Percentiles rank a stretch among this genome's conserved stretches.
Conservation (phyloP, 2,329 filamentous ascomycete species). For the Zelopaecilomyces penicillatus region DNA sequence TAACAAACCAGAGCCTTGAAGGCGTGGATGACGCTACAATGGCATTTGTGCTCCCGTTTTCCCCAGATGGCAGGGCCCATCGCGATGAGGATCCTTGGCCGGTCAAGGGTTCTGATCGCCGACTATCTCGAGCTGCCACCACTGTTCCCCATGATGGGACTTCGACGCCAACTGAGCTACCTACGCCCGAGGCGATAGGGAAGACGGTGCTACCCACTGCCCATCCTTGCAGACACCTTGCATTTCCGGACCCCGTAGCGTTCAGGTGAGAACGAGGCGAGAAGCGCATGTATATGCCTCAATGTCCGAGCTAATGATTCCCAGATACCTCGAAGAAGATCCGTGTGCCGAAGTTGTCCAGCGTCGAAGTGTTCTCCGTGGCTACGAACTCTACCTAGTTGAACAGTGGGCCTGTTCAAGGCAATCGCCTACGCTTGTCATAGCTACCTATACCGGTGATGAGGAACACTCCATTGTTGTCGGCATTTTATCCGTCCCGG, state of each 20-base stretch:
- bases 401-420: slow-evolving; percentile 98
- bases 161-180: slow-evolving; percentile 12
- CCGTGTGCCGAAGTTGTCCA: slow-evolving; percentile 65
- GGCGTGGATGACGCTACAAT: slow-evolving; percentile 26
- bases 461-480: slow-evolving; percentile 68
- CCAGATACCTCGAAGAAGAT: slow-evolving; percentile 77
- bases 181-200: slow-evolving; percentile 8
- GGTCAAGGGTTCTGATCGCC: slow-evolving; percentile 14
- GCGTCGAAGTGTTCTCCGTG: slow-evolving; percentile 59
- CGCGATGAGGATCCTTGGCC: slow-evolving; percentile 17
- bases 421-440: slow-evolving; percentile 80
- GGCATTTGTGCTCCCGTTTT: slow-evolving; percentile 30
- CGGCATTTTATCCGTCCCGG: slow-evolving; percentile 72
- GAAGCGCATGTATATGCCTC: background rate
- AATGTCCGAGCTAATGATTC: background rate
- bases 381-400: slow-evolving; percentile 89
- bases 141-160: slow-evolving; percentile 14
- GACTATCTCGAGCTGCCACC: slow-evolving; percentile 14
- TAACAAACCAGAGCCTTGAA: slow-evolving; percentile 10
- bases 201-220: slow-evolving; percentile 11
- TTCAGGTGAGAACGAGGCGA: slow-evolving; percentile 35
- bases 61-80: slow-evolving; percentile 19
- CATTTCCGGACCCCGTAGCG: slow-evolving; percentile 51
- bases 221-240: slow-evolving; percentile 36
- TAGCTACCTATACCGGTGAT: slow-evolving; percentile 89